Evolutionary conservation across 2,329 filamentous ascomycete species (phyloP).

Genomic region (Pyrenophora teres): DNA sequence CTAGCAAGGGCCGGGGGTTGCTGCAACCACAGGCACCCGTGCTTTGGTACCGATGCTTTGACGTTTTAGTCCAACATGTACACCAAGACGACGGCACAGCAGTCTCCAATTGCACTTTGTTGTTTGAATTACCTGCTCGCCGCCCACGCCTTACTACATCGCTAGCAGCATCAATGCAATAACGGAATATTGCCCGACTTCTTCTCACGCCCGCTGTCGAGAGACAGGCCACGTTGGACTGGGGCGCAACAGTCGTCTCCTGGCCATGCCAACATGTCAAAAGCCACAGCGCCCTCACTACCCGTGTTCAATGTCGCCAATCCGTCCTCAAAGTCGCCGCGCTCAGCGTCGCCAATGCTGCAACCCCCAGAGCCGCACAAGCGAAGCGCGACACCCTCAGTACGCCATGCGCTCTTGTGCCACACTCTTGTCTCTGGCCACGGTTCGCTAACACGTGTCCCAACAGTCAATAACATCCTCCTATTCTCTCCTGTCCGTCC

Average conservation of each 20-base stretch:
- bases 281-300: conserved; percentile 62
- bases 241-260: conserved; percentile 36
- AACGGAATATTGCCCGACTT: conserved; percentile 13
- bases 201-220: conserved; percentile 12
- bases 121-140: background rate
- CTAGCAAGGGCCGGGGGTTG: conserved; percentile 17
- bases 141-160: conserved; percentile 5
- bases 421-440: background rate
- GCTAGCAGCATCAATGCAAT: conserved; percentile 30
- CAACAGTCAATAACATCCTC: conserved; percentile 51
- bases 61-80: conserved; percentile 28
- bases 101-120: conserved; percentile 4
- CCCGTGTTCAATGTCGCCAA: conserved; percentile 59
- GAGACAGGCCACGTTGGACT: conserved; percentile 39
- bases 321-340: conserved; percentile 33
- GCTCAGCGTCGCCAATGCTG: conserved; percentile 37
- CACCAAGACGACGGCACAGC: conserved; percentile 11
- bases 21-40: conserved; percentile 18
- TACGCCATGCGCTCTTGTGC: conserved; percentile 21
- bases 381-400: conserved; percentile 38
- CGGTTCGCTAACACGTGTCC: conserved; percentile 22
- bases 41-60: conserved; percentile 24
- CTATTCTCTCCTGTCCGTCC: conserved; percentile 70
- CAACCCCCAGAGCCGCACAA: conserved; percentile 34
- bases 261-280: conserved; percentile 66